Evolutionary conservation across 805 yeast genomes (phyloP), one percentile per base, ranked within the genome.

Genomic region (Metschnikowia continentalis): DNA sequence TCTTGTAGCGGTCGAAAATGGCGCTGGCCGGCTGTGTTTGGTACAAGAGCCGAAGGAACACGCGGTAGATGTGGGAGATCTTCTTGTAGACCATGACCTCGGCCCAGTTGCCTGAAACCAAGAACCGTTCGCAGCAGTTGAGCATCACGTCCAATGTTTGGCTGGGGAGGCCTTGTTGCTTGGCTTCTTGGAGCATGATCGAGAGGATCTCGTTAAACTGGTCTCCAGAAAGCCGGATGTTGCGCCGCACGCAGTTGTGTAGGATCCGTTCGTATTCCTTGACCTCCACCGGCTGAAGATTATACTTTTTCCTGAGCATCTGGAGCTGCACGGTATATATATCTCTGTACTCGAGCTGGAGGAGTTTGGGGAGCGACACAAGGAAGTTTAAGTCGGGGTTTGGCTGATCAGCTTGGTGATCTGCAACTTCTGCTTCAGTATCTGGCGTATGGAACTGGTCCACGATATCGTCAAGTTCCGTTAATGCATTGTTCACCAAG

Each of bases 101-200:
- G 7, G 61, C 61, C 61, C 69, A 63, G 53, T 64, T 70, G 6
- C 69, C 71, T 11, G 60, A 32, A 11, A 68, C 65, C 43, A 72
- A 57, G 51, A 64, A 56, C n/a, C 60, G 53, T 53, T 72, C 76
- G 48, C 68, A 61, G 19, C 58, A 51, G 6, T 49, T 42, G 6
- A 72, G 53, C 8, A 65, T 54, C 13, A 41, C 15, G 5, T 41
- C 51, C 17, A 65, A 51, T 14, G 52, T 15, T 7, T 15, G 13
- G 5, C 10, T 8, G 17, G 40, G 19, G 17, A 26, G 55, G 51
- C 26, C 43, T n/a, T 1, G 26, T 26, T 14, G 32, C 47, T 15
- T 5, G 42, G 44, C 14, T 51, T 15, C n/a, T 17, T 15, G 26
- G 20, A 41, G 23, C 2, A 58, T 19, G 17, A 52, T 51, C 3